Evolutionary conservation across 352 stramenopile genomes (phyloP), one percentile per base, ranked within the genome.

Genomic region (Phytophthora rubi): DNA sequence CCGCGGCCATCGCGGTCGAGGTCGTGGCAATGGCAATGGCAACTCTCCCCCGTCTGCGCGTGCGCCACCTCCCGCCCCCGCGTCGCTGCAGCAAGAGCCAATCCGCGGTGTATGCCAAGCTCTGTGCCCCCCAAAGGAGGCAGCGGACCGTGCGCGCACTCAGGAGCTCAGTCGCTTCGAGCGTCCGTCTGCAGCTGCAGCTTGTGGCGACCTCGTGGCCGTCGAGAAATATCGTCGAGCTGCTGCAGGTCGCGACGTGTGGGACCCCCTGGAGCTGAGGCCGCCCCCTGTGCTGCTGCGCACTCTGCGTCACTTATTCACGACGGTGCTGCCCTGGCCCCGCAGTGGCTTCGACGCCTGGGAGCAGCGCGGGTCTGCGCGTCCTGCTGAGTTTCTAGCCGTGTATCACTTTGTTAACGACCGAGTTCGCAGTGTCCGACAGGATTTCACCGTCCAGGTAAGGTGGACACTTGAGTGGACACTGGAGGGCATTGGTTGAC

Each of bases 341-440:
- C 58, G 75, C 9, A 80, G 72, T 18, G 78, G 81, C 53, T 76
- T 88, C 75, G 45, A 72, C 21, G 39, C 37, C 52, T 54, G 55
- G 48, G 48, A 59, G 4, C 13, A 53, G 23, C 42, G 55, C 59
- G 54, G 42, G 58, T 30, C 37, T 37, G 28, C 61, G 32, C 55
- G 32, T 47, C 3, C 39, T 18, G 32, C 42, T 15, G 73, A 82
- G 26, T 93, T 93, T 60, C 42, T 93, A 28, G 64, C 77, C 13
- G 56, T 91, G 21, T 93, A 93, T 59, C 79, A 93, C 60, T 93
- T 92, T 59, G 18, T 93, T 1, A 85, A 73, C 49, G 86, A 93
- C 67, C 81, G 86, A n/a, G 35, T 92, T 26, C 86, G 86, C 12
- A 88, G 82, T 37, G 78, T 93, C 12, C 82, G 86, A 39, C 83